phyloP scores from a whole-genome alignment of 2,329 filamentous ascomycete genomes.

The Colletotrichum tofieldiae region DNA sequence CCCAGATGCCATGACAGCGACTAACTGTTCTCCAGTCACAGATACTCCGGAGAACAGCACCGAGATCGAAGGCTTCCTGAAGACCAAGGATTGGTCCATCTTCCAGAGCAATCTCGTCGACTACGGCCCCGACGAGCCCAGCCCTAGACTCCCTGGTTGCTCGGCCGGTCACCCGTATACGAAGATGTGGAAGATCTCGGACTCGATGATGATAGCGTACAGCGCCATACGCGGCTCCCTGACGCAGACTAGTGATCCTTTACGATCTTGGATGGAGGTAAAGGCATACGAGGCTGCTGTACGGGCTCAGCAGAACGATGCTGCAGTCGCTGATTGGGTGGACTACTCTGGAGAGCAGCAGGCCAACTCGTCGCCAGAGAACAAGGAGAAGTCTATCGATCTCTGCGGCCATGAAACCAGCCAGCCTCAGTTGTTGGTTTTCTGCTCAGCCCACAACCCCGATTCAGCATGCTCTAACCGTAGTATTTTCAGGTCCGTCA shows the following conservation, averaged over 20 bases:
- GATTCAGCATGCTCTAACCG: not conserved
- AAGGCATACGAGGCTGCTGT: constrained; percentile 25
- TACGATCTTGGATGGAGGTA: constrained; percentile 49
- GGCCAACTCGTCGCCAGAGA: not conserved
- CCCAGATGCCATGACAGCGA: no score
- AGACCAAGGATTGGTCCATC: constrained; percentile 37
- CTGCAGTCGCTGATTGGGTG: not conserved
- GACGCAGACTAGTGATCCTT: constrained; percentile 45
- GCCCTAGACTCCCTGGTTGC: constrained; percentile 37
- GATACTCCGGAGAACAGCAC: not conserved
- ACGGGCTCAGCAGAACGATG: not conserved
- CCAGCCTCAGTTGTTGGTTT: not conserved
- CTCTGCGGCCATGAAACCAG: not conserved
- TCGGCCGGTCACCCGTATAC: constrained; percentile 38
- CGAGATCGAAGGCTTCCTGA: not conserved
- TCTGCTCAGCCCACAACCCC: no score
- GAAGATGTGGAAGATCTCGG: constrained; percentile 45
- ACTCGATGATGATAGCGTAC: constrained; percentile 52
- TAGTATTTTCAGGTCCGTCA: not conserved
- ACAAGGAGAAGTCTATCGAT: not conserved
- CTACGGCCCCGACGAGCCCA: constrained; percentile 23
- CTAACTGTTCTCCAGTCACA: not conserved
- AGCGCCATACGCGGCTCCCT: constrained; percentile 52
- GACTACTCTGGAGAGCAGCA: not conserved
- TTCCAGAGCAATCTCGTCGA: constrained; percentile 39